These are phyloP conservation scores for Tarenaya hassleriana DNA, from an alignment of 345 rosid genomes.

Conservation along the genomic window DNA sequence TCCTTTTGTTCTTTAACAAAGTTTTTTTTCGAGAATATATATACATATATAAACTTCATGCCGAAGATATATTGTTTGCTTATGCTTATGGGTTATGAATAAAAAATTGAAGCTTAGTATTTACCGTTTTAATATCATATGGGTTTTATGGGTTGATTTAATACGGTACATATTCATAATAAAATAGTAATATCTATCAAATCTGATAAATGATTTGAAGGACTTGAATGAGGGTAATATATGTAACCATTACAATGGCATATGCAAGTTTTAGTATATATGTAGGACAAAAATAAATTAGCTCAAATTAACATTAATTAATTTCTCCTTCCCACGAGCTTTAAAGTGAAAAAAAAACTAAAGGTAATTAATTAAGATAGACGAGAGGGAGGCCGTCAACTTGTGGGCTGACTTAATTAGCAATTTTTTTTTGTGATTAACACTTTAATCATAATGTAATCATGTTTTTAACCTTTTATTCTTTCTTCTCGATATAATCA, in stretches of 20 bases:
- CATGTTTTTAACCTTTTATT: conserved; percentile 35
- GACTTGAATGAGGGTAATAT: too few species aligned
- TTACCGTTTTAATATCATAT: too few species aligned
- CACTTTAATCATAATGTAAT: conserved; percentile 92
- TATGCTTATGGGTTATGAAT: too few species aligned
- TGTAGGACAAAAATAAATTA: conserved; percentile 1
- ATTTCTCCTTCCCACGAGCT: too few species aligned
- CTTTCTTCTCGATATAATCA: conserved; percentile 12
- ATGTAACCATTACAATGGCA: too few species aligned
- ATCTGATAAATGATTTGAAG: too few species aligned
- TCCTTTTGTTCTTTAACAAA: conserved; percentile 26
- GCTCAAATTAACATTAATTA: not conserved
- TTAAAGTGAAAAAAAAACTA: conserved; percentile 35
- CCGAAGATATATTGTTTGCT: too few species aligned
- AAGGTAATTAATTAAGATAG: conserved; percentile 85
- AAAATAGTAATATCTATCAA: too few species aligned
- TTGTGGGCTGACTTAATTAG: conserved; percentile 83
- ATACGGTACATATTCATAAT: too few species aligned
- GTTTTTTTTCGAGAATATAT: conserved; percentile 18
- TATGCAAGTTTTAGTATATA: too few species aligned
- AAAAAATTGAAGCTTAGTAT: too few species aligned
- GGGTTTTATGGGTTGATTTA: too few species aligned
- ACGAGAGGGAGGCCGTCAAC: conserved; percentile 64
- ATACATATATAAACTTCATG: not conserved
- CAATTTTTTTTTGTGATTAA: conserved; percentile 30